phyloP scores from a whole-genome alignment of 441 rosid genomes.

The Rhodomyrtus psidioides region DNA sequence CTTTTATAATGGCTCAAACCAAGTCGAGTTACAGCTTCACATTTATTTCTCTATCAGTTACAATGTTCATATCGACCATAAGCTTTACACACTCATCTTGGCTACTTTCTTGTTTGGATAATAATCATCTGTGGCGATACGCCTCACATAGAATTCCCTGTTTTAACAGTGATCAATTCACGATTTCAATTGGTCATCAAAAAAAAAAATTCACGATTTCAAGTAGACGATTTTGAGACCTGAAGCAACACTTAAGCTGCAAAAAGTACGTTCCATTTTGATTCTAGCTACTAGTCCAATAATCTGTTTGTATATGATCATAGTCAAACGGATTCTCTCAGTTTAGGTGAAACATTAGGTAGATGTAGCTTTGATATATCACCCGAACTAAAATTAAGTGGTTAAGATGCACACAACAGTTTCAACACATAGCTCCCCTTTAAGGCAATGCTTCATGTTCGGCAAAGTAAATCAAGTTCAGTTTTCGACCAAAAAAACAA shows the following conservation, averaged over 20 bases:
- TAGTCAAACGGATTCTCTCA: not conserved
- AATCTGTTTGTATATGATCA: not conserved
- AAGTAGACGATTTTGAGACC: not conserved
- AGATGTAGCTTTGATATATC: not conserved
- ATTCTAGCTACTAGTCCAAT: not conserved
- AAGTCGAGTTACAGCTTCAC: not conserved
- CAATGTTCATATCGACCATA: not conserved
- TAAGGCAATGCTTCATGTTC: not conserved
- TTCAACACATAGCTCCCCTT: not conserved
- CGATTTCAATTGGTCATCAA: too few species aligned
- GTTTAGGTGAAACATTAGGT: not conserved
- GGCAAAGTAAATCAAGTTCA: not conserved
- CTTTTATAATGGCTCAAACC: not conserved
- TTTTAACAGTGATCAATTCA: not conserved
- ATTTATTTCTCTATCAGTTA: not conserved
- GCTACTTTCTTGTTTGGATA: not conserved
- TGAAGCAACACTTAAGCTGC: not conserved
- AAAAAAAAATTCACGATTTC: too few species aligned
- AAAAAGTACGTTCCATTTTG: not conserved
- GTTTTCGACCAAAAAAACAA: not conserved
- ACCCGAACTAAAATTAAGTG: not conserved
- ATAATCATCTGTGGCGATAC: not conserved
- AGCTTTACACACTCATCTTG: not conserved
- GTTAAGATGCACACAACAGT: not conserved
- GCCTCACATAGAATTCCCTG: not conserved